phyloP scores from a whole-genome alignment of 129 eudicot species.

The Artemisia argyi region DNA sequence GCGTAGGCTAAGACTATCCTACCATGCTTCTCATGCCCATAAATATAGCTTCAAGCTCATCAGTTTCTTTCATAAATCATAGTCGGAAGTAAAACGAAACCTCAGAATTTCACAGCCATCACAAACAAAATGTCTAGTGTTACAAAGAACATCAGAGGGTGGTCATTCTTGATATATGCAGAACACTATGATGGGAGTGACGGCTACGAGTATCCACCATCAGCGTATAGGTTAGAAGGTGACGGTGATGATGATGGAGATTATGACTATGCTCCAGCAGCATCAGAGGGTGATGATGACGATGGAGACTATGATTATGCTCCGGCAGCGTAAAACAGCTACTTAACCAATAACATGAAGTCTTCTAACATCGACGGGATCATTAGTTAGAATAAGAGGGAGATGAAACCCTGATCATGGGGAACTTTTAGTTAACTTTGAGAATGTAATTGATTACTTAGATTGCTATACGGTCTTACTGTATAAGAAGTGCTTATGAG shows the following conservation, averaged over 20 bases:
- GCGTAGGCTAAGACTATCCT: not conserved
- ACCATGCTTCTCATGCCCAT: not conserved
- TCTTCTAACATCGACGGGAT: not conserved
- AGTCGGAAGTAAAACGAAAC: not conserved
- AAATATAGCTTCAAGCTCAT: not conserved
- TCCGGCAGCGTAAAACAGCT: slow-evolving; percentile 29
- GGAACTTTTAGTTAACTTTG: not conserved
- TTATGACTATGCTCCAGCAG: slow-evolving; percentile 29
- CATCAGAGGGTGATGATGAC: slow-evolving; percentile 23
- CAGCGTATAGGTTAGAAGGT: not conserved
- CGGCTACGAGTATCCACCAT: not conserved
- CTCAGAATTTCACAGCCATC: not conserved
- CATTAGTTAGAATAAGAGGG: not conserved
- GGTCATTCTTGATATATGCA: not conserved
- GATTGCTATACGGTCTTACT: too few species aligned
- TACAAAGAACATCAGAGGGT: not conserved
- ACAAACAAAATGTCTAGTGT: not conserved
- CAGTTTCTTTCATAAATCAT: too few species aligned
- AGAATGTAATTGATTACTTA: not conserved
- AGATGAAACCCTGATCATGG: not conserved
- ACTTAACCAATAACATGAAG: not conserved
- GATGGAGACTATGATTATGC: slow-evolving; percentile 39
- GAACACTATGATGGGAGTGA: not conserved
- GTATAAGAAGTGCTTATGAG: too few species aligned
- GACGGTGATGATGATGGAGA: slow-evolving; percentile 33